Conservation (phyloP, 2,329 filamentous ascomycete genomes). For the Coniochaeta ligniaria region DNA sequence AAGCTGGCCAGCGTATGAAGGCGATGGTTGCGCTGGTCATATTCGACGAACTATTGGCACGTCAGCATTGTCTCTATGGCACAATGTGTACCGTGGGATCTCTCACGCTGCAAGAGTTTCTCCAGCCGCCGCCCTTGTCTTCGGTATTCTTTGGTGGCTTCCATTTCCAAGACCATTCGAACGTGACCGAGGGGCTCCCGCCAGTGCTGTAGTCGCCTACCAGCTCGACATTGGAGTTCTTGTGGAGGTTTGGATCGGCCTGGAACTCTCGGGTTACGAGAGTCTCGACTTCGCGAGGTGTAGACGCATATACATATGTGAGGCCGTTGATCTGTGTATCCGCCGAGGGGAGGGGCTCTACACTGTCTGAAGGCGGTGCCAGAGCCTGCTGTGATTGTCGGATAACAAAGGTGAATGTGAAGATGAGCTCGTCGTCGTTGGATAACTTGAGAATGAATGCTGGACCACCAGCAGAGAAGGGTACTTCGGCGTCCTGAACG, state of each 20-base stretch:
- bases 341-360: conserved; percentile 38
- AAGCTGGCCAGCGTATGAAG: conserved; percentile 86
- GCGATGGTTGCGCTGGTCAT: conserved; percentile 86
- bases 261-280: conserved; percentile 93
- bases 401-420: conserved; percentile 87
- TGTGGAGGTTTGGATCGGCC: conserved; percentile 93
- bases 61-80: conserved; percentile 15
- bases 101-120: conserved; percentile 82
- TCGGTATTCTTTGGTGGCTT: conserved; percentile 76
- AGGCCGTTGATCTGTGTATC: conserved; percentile 82
- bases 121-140: conserved; percentile 86
- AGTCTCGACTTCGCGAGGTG: conserved; percentile 80
- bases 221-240: conserved; percentile 90
- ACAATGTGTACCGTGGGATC: background rate
- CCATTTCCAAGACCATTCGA: conserved; percentile 97
- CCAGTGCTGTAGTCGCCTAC: conserved; percentile 79
- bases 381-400: conserved; percentile 36
- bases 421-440: conserved; percentile 87
- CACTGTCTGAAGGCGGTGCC: conserved; percentile 36
- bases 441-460: conserved; percentile 78
- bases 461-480: conserved; percentile 42
- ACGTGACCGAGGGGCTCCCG: conserved; percentile 76
- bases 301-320: conserved; percentile 88
- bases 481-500: conserved; percentile 80
- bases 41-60: conserved; percentile 74